Conservation (phyloP, 2,329 filamentous ascomycete species). For the Colletotrichum trifolii region DNA sequence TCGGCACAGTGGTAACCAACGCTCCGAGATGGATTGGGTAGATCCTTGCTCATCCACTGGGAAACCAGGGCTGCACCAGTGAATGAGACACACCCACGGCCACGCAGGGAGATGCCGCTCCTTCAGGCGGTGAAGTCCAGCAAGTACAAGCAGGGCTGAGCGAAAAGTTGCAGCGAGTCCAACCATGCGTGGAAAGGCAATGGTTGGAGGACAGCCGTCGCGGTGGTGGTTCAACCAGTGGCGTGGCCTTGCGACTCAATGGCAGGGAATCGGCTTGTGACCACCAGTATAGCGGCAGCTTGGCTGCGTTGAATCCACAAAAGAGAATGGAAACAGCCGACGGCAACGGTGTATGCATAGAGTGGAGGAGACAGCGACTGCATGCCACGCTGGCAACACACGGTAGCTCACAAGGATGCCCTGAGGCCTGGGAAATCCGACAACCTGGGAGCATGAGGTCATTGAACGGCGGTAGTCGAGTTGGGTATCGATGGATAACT, state of each 20-base stretch:
- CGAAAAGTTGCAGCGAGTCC: conserved; percentile 13
- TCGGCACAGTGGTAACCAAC: conserved; percentile 27
- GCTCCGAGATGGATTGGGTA: conserved; percentile 3
- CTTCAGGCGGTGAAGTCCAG: conserved; percentile 30
- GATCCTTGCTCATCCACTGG: conserved; percentile 29
- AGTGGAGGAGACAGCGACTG: conserved; percentile 34
- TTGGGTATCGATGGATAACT: conserved; percentile 29
- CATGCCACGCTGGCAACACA: conserved; percentile 39
- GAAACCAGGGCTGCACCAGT: conserved; percentile 13
- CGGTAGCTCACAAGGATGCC: conserved; percentile 18
- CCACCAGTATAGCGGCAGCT: conserved; percentile 18
- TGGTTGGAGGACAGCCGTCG: conserved; percentile 13
- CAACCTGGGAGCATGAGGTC: conserved; percentile 35
- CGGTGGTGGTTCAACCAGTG: conserved; percentile 15
- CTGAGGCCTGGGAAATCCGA: conserved; percentile 33
- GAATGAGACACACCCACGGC: conserved; percentile 33
- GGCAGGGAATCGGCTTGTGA: conserved; percentile 17
- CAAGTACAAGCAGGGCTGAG: conserved; percentile 17
- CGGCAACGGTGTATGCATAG: conserved; percentile 18
- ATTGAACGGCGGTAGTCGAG: conserved; percentile 23
- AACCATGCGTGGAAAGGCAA: conserved; percentile 8
- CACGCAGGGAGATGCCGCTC: conserved; percentile 26
- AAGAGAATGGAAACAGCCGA: conserved; percentile 35
- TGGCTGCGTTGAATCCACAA: conserved; percentile 33
- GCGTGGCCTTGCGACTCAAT: conserved; percentile 2